Base-by-base conservation (phyloP, 176 grass and related monocot species). In the Carex cristatella region DNA sequence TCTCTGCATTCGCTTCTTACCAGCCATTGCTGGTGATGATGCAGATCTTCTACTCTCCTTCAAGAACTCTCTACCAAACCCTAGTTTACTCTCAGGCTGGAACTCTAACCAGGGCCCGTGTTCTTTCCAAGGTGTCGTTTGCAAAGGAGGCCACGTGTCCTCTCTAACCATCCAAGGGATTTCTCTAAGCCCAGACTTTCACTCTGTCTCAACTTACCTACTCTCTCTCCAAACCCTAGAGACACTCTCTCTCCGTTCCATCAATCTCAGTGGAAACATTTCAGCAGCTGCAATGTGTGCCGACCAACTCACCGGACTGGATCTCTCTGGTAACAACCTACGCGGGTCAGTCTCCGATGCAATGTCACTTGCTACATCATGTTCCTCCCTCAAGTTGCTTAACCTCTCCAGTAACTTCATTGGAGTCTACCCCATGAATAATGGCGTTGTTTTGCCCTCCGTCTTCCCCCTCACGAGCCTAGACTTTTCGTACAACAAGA, bases 251-350 rank as follows among this genome's bases (percentile, higher is more conserved):
- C 88, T 98, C 79, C 87, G 91, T 31, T 90, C 81, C 18, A 72
- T 84, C 33, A 98, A 98, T 79, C 82, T 98, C 79, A 98, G 81
- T 19, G 95, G 95, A 81, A 48, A 80, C 55, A 81, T 97, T 8
- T 42, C 84, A 2, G 40, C 31, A 0, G 54, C 84, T 16, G 62
- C 28, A 23, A 69, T 56, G 67, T 97, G 94, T 74, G 83, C 88
- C 4, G 16, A 11, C 18, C 86, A 66, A 89, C 86, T 98, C 23
- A 31, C 74, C 23, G 31, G 69, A 86, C 88, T 98, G 19, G 95
- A 98, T 83, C 86, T 98, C 62, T 98, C 95, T 28, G 83, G 85
- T 37, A 98, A 98, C 87, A 88, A n/a, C 14, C 87, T 98, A 55
- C 89, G 63, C 23, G 95, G 89, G 58, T 98, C 95, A 38, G 86